Conservation (phyloP, 441 rosid genomes). For the Populus hybrid region DNA sequence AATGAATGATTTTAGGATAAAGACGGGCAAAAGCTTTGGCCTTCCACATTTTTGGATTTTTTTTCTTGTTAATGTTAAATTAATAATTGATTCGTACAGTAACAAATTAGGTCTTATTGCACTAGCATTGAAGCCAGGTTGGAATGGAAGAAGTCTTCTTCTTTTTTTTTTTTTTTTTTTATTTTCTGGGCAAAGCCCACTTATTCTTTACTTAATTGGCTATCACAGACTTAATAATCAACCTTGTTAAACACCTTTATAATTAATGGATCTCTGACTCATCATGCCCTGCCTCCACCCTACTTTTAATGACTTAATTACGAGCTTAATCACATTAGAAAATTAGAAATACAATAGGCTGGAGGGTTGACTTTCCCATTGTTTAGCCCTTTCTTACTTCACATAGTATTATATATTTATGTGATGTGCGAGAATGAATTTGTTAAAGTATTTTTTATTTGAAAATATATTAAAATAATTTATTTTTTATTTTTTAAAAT, state of each 20-base stretch:
- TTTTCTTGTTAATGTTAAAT: no score
- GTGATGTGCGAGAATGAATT: no score
- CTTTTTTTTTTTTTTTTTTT: no score
- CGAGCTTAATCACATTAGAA: background rate
- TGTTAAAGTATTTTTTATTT: no score
- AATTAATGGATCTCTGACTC: no score
- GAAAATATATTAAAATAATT: no score
- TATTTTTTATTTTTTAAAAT: no score
- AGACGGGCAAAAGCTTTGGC: background rate
- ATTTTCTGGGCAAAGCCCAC: background rate
- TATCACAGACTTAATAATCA: background rate
- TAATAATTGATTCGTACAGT: no score
- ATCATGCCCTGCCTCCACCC: background rate
- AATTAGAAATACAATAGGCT: background rate
- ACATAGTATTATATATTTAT: no score
- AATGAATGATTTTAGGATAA: no score
- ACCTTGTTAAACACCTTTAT: no score
- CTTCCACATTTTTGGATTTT: background rate
- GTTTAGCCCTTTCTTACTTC: background rate
- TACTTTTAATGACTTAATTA: background rate
- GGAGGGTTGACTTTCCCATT: background rate
- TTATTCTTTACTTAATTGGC: background rate
- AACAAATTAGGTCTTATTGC: background rate
- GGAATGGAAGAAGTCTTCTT: background rate
- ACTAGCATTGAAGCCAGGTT: background rate